These are phyloP conservation scores for Clonostachys rhizophaga DNA, from an alignment of 2,329 filamentous ascomycete genomes.

Conservation along the genomic window DNA sequence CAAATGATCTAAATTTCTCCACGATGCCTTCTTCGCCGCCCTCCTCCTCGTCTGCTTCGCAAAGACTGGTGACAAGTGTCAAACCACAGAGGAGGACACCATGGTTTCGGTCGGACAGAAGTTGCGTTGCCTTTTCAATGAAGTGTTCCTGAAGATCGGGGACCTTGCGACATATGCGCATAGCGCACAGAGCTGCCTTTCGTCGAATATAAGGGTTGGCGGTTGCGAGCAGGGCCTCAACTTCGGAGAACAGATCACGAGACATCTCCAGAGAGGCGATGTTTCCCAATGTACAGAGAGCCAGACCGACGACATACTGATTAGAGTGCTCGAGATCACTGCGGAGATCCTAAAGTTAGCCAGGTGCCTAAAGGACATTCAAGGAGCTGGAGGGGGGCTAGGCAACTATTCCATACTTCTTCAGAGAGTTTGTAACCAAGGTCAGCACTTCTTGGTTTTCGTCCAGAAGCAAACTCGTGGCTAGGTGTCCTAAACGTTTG, in stretches of 20 bases:
- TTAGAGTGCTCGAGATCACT: slow-evolving; percentile 97
- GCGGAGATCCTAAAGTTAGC: not conserved
- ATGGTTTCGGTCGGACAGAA: slow-evolving; percentile 91
- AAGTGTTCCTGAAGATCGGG: slow-evolving; percentile 97
- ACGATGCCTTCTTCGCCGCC: slow-evolving; percentile 85
- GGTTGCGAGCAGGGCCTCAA: slow-evolving; percentile 86
- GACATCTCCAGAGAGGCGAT: slow-evolving; percentile 99
- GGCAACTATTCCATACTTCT: slow-evolving; percentile 63
- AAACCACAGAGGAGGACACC: slow-evolving; percentile 90
- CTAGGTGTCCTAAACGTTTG: slow-evolving; percentile 92
- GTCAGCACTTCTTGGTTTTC: slow-evolving; percentile 99
- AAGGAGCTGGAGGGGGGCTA: not conserved
- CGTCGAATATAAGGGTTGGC: slow-evolving; percentile 97
- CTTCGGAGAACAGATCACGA: slow-evolving; percentile 90
- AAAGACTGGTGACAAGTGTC: slow-evolving; percentile 86
- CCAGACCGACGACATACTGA: slow-evolving; percentile 96
- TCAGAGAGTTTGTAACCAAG: slow-evolving; percentile 93
- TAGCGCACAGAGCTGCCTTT: slow-evolving; percentile 97
- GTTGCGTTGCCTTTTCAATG: slow-evolving; percentile 82
- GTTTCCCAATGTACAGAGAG: slow-evolving; percentile 93
- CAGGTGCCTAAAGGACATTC: not conserved
- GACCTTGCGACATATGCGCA: slow-evolving; percentile 97
- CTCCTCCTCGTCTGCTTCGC: slow-evolving; percentile 90
- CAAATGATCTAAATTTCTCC: slow-evolving; percentile 84
- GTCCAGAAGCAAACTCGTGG: slow-evolving; percentile 91